Evolutionary conservation across 768 basidiomycete species (phyloP).

Genomic region (Mycena leptocephala): DNA sequence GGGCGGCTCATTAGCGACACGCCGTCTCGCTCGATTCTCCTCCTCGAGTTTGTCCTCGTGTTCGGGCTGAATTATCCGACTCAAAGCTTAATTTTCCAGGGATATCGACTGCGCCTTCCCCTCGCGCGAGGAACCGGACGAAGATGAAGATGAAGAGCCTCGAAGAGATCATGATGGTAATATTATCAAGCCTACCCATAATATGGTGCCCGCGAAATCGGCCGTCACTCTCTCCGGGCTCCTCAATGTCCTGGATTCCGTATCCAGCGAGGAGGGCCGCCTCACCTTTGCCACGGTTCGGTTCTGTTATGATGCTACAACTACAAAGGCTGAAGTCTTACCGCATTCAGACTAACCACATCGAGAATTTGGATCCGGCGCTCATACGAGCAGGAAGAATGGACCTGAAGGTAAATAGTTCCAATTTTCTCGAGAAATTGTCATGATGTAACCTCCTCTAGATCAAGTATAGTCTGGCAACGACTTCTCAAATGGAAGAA

Average conservation of each 20-base stretch:
- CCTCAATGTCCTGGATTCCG: too few species aligned
- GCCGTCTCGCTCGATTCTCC: neutral
- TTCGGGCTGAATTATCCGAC: too few species aligned
- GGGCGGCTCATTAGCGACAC: slow-evolving; percentile 8
- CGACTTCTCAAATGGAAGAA: neutral
- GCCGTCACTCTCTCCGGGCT: too few species aligned
- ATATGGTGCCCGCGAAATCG: neutral
- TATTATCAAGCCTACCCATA: neutral
- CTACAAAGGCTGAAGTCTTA: neutral
- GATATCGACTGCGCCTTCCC: too few species aligned
- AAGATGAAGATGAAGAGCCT: too few species aligned
- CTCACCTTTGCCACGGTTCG: slow-evolving; percentile 14
- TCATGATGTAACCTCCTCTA: neutral
- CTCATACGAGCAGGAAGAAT: too few species aligned
- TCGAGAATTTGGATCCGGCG: slow-evolving; percentile 19
- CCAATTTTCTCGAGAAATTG: too few species aligned
- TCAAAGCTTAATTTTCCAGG: neutral
- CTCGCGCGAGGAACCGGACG: too few species aligned
- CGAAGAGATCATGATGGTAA: slow-evolving; percentile 20
- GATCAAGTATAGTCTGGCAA: slow-evolving; percentile 14
- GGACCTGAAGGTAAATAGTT: too few species aligned
- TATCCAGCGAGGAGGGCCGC: too few species aligned
- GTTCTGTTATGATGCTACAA: too few species aligned
- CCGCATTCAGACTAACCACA: slow-evolving; percentile 6
- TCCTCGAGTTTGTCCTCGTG: too few species aligned